Base-by-base conservation (phyloP, 2,329 filamentous ascomycete species). In the Teratosphaeria destructans region DNA sequence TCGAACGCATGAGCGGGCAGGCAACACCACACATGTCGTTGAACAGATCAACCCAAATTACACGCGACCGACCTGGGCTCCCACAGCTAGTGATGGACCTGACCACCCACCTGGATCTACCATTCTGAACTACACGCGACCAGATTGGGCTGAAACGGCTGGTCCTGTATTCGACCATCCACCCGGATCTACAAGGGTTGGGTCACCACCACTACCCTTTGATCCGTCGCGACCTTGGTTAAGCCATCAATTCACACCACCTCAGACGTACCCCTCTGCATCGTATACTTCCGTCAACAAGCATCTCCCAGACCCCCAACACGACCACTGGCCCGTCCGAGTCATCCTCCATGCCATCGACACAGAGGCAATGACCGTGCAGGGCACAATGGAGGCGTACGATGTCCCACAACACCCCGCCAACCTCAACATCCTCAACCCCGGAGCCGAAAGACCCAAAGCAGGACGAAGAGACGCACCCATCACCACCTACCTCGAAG, bases 331-430 rank as follows among this genome's bases (percentile, higher is more conserved):
- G 85, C 84, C 84, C 6, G 85, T 88, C 35, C 85, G 84, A 62
- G 84, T 88, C 57, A 85, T 80, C 2, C 81, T 88, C 47, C 83
- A 87, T 66, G 76, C 79, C 19, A 79, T 87, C 54, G 83, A 88
- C 70, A 80, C 79, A 65, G 74, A 77, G 4, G 76, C 74, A 19
- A 85, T 87, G 83, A 83, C 82, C 0, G 71, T 88, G 19, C 82
- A 83, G 26, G 85, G 85, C 3, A 87, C 84, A 7, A 88, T 88
- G 85, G 83, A 86, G 71, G 85, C 85, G 4, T 86, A 85, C 73
- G 85, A 87, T 65, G 84, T 86, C 12, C 84, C 84, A 2, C 78
- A 76, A 35, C 75, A 78, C 60, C 71, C 62, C 39, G 32, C 54
- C 49, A 72, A 54, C 62, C 68, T 67, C 56, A 66, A 65, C 62